phyloP scores from a whole-genome alignment of 345 rosid species.

The Gossypium bickii region DNA sequence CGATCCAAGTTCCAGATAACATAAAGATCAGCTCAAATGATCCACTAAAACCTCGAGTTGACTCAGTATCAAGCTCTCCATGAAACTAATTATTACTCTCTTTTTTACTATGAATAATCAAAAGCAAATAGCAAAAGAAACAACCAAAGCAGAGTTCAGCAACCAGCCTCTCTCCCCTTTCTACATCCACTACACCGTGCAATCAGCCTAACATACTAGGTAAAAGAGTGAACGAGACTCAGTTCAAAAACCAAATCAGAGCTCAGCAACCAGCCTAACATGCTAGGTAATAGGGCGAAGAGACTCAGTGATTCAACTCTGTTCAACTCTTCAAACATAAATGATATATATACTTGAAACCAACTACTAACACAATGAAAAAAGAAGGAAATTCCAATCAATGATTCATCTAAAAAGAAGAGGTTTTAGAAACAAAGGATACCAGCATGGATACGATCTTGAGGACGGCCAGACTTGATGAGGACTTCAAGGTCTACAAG shows the following conservation, averaged over 20 bases:
- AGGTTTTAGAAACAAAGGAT: background rate
- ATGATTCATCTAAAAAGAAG: background rate
- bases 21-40: background rate
- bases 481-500: slow-evolving; percentile 97
- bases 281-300: background rate
- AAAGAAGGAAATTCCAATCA: background rate
- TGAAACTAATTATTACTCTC: background rate
- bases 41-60: background rate
- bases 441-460: slow-evolving; percentile 82
- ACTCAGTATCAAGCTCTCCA: background rate
- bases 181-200: background rate
- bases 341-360: background rate
- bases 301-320: background rate
- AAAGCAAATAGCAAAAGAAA: background rate
- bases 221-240: no score
- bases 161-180: background rate
- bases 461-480: slow-evolving; percentile 85
- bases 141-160: background rate
- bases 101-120: background rate
- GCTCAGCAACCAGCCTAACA: background rate
- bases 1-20: no score
- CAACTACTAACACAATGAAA: background rate
- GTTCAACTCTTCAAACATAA: background rate
- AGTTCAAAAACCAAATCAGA: no score
- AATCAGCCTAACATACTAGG: background rate